phyloP scores from a whole-genome alignment of 2,329 filamentous ascomycete species.

The Aspergillus tubingensis region DNA sequence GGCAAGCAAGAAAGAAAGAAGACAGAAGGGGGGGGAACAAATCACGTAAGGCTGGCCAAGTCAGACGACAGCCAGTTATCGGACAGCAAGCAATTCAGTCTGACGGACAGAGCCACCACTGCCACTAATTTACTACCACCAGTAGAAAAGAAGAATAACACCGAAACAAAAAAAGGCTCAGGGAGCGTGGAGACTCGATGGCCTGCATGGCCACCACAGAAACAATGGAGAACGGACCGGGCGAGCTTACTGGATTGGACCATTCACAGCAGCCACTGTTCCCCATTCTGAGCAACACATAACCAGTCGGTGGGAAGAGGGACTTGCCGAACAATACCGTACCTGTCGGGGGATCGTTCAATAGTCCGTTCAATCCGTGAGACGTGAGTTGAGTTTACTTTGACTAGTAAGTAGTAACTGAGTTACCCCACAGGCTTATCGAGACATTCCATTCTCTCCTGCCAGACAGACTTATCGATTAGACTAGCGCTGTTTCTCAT shows the following conservation, averaged over 20 bases:
- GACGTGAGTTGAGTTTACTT: too few relatives aligned
- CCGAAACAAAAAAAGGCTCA: too few relatives aligned
- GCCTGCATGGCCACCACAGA: background rate
- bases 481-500: background rate
- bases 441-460: background rate
- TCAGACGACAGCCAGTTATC: conserved; percentile 11
- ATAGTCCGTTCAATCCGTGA: too few relatives aligned
- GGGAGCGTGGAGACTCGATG: background rate
- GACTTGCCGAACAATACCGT: background rate
- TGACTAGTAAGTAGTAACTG: too few relatives aligned
- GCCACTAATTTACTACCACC: too few relatives aligned
- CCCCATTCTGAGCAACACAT: too few relatives aligned
- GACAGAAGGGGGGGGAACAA: background rate
- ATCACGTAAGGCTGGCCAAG: conserved; percentile 10
- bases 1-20: background rate
- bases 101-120: background rate
- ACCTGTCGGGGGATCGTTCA: conserved; percentile 1
- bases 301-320: background rate
- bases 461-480: conserved; percentile 11
- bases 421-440: conserved; percentile 17
- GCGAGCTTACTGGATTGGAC: background rate
- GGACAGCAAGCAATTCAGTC: background rate
- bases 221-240: background rate
- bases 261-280: background rate
- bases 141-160: too few relatives aligned